Conservation (phyloP, 129 eudicot species). For the Artemisia tridentata region DNA sequence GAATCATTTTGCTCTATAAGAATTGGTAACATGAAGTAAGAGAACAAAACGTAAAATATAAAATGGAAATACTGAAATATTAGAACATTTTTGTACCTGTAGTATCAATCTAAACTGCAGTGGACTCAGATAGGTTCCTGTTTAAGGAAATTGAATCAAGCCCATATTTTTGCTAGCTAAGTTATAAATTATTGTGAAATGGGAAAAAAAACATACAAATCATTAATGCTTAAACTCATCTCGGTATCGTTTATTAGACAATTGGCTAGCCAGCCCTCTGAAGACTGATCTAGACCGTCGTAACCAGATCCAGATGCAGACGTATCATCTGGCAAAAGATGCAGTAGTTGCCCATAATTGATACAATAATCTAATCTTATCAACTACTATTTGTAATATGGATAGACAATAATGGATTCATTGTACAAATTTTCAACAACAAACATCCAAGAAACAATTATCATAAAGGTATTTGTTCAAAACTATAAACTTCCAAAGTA, state of each 20-base stretch:
- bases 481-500: too few relatives aligned
- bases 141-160: slow-evolving; percentile 32
- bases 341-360: not conserved
- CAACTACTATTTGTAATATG: too few relatives aligned
- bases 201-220: slow-evolving; percentile 50
- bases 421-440: not conserved
- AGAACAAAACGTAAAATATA: not conserved
- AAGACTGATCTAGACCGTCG: slow-evolving; percentile 53
- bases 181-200: slow-evolving; percentile 13
- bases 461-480: too few relatives aligned
- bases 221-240: slow-evolving; percentile 51
- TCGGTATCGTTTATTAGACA: slow-evolving; percentile 67
- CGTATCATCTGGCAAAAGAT: slow-evolving; percentile 40
- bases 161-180: not conserved
- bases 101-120: slow-evolving; percentile 54
- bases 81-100: slow-evolving; percentile 42
- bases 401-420: not conserved
- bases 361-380: too few relatives aligned
- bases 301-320: slow-evolving; percentile 52
- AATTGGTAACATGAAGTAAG: slow-evolving; percentile 15
- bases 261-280: slow-evolving; percentile 80
- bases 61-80: slow-evolving; percentile 4
- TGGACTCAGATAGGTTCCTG: slow-evolving; percentile 55
- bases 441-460: slow-evolving; percentile 11
- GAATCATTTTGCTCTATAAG: slow-evolving; percentile 47